These are phyloP conservation scores for Quercus lobata DNA, from an alignment of 331 rosid species.

Conservation along the genomic window DNA sequence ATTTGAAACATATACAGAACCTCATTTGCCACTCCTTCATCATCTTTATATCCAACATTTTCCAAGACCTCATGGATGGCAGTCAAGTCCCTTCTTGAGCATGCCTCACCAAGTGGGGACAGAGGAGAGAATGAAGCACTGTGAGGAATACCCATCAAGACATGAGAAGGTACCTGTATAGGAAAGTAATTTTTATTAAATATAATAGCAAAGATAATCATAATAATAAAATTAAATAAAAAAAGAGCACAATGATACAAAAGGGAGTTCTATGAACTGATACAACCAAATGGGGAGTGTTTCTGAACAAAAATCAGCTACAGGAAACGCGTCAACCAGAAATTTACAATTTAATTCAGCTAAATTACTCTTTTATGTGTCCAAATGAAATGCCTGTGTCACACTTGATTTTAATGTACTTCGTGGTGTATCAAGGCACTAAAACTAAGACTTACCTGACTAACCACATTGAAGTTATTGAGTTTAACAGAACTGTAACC, in stretches of 20 bases:
- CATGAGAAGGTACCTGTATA: constrained; percentile 63
- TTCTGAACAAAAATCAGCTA: background rate
- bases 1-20: constrained; percentile 29
- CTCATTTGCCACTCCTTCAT: constrained; percentile 78
- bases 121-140: constrained; percentile 48
- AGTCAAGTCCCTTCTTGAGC: constrained; percentile 77
- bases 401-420: background rate
- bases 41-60: constrained; percentile 64
- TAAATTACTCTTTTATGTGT: background rate
- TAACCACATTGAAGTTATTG: too few species aligned
- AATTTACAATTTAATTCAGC: background rate
- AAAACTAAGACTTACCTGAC: too few species aligned
- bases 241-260: background rate
- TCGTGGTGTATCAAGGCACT: background rate
- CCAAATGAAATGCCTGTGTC: background rate
- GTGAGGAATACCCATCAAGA: constrained; percentile 72
- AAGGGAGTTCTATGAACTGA: background rate
- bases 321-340: background rate
- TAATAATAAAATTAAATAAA: background rate
- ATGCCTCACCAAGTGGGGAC: constrained; percentile 85
- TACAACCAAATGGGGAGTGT: background rate
- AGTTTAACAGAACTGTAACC: background rate
- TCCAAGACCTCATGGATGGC: constrained; percentile 79
- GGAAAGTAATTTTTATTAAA: background rate
- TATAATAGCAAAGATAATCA: background rate